phyloP scores from a whole-genome alignment of 1,139 yeast species.

The Diutina ranongensis region DNA sequence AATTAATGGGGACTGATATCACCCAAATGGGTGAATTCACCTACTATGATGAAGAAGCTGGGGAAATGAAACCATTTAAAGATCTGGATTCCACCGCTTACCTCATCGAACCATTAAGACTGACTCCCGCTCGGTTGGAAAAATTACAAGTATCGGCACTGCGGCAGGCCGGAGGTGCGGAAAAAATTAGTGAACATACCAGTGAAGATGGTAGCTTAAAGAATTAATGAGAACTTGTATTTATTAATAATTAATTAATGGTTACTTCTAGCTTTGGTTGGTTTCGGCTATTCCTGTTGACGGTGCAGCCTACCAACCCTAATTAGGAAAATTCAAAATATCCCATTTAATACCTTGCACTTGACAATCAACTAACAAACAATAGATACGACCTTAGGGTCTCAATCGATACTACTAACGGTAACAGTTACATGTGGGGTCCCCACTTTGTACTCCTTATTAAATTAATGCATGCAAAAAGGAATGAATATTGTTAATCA shows the following conservation, averaged over 20 bases:
- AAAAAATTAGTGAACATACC: neutral
- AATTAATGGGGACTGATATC: conserved; percentile 77
- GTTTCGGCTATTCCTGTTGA: no score
- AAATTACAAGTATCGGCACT: conserved; percentile 19
- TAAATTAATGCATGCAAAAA: no score
- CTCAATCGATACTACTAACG: no score
- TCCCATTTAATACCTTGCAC: no score
- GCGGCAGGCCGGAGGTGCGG: neutral
- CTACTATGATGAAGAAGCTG: conserved; percentile 42
- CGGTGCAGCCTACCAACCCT: no score
- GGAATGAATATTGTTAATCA: no score
- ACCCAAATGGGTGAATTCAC: conserved; percentile 84
- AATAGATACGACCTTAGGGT: no score
- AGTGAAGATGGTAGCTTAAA: neutral
- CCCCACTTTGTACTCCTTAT: no score
- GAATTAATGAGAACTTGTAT: neutral
- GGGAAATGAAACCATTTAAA: conserved; percentile 2
- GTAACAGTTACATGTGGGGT: no score
- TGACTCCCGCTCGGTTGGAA: conserved; percentile 32
- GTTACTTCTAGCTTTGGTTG: neutral
- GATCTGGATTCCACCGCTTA: conserved; percentile 28
- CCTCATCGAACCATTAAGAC: conserved; percentile 70
- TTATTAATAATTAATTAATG: neutral
- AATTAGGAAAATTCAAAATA: no score
- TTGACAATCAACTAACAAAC: no score